Base-by-base conservation (phyloP, 768 basidiomycete genomes). In the Rhodosporidiobolus odoratus region DNA sequence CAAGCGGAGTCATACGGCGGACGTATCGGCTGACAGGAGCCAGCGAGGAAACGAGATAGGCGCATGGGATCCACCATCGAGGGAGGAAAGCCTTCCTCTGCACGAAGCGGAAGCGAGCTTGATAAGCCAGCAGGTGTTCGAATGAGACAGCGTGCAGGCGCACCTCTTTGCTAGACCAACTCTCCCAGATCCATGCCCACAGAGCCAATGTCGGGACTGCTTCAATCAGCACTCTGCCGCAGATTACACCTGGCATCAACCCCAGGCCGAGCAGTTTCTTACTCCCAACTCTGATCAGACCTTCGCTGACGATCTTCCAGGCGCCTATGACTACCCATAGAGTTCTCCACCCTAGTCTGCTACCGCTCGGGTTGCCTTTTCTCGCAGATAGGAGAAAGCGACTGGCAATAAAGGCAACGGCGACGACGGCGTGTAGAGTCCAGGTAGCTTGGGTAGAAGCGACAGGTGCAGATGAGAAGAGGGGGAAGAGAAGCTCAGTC, bases 81-180 rank as follows among this genome's bases (percentile, higher is more conserved):
- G 58, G 59, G 15, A 70, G 27, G 32, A 62, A 58, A 3, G 32
- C 23, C 3, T 27, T 25, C 16, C 63, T 32, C 69, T 70, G 63
- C 27, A n/a, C 48, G 23, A 3, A n/a, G n/a, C 27, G n/a, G 21
- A 23, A 9, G 4, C 3, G 4, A 47, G 34, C 12, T 34, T 25
- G 47, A 13, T 30, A 2, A 16, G 32, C 15, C 7, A 40, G n/a
- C 58, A 15, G 13, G 27, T 23, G 32, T 40, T 34, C 35, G 37
- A 23, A 34, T 3, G 2, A 13, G 37, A 63, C 6, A 7, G 9
- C 17, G 19, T 27, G 23, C 12, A 2, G 32, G 19, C 62, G 37
- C 47, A 72, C 71, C 59, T 65, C 66, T 9, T 58, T 60, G 47
- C 66, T 57, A 4, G 6, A 3, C n/a, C 47, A 41, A 30, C 48